Evolutionary conservation across 306 rosid genomes (phyloP), one percentile per base, ranked within the genome.

Genomic region (Begonia masoniana): DNA sequence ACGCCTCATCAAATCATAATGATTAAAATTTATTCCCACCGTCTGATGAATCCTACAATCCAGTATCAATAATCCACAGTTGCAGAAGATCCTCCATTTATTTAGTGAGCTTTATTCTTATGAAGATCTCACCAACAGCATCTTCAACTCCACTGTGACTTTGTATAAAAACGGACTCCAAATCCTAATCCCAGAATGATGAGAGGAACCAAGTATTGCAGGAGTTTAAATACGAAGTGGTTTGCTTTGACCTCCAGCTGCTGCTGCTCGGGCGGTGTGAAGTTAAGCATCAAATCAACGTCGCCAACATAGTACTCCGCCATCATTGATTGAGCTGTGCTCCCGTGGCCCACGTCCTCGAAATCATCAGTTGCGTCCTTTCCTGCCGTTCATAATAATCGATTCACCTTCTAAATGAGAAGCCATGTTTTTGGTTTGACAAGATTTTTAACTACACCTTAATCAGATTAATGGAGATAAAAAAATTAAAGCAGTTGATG

Each of bases 361-460:
- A 92, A 92, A 74, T 86, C 99, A 54, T 71, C 65, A 2, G 82
- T 79, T 45, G 96, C 99, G 58, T 92, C 99, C 71, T 83, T 86
- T 52, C 96, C 99, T 92, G 82, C 31, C 75, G 52, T 17, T 15
- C 15, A 59, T 55, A 58, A 66, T 4, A 52, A 17, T 57, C 42
- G 7, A 31, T 31, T 31, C 7, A 7, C 9, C 9, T 31, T 31
- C 39, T 9, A 31, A 31, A 31, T 31, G 39, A 31, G 39, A 31
- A 31, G 39, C 39, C 39, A 31, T 6, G 39, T 6, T 31, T 6
- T 31, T 31, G 39, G 39, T 31, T 31, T 31, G 7, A 5, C 39
- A 31, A 31, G 39, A 31, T 31, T 31, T 14, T 59, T 49, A 8
- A 31, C 54, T 51, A 63, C 60, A 43, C 9, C 49, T n/a, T 2